Conservation (phyloP, 768 basidiomycete genomes). For the Boletus edulis region DNA sequence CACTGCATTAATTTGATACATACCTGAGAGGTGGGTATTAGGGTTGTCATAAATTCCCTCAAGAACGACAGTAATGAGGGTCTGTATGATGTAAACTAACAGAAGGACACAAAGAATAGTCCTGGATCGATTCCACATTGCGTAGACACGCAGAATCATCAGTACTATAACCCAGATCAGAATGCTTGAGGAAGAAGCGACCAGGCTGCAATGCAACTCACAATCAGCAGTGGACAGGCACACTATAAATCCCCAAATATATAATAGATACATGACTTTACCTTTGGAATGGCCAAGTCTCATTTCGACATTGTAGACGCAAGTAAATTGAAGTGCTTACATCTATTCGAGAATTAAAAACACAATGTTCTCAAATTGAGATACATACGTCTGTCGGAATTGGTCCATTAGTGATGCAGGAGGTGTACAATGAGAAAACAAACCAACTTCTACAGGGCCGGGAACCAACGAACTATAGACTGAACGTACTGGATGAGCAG, state of each 20-base stretch:
- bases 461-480: too few species aligned
- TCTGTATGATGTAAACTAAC: neutral
- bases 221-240: neutral
- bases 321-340: neutral
- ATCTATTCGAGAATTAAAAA: neutral
- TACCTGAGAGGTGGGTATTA: neutral
- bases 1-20: neutral
- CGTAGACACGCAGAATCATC: slow-evolving; percentile 3
- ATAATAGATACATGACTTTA: neutral
- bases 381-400: neutral
- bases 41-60: neutral
- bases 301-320: neutral
- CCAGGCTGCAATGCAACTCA: neutral
- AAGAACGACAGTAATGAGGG: neutral
- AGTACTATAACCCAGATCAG: neutral
- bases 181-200: neutral
- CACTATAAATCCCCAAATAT: neutral
- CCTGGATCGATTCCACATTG: neutral
- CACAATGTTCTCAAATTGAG: too few species aligned
- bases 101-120: neutral
- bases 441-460: neutral
- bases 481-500: too few species aligned
- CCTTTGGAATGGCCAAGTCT: neutral
- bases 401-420: too few species aligned
- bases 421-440: too few species aligned